phyloP scores from a whole-genome alignment of 257 asterid species.

The Solanum phureja region DNA sequence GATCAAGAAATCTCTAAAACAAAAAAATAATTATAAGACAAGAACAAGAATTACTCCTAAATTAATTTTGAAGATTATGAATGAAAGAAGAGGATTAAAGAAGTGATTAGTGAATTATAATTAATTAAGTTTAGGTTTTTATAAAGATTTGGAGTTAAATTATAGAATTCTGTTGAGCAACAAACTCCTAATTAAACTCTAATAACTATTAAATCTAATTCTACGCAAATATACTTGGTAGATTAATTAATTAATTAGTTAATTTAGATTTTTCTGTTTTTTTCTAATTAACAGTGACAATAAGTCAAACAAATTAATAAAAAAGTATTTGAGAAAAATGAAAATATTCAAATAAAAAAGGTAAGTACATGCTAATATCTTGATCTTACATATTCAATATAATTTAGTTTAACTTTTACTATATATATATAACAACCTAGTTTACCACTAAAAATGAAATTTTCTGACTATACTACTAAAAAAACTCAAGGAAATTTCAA shows the following conservation, averaged over 20 bases:
- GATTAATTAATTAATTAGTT: neutral
- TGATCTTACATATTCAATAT: neutral
- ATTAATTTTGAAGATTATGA: neutral
- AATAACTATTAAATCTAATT: neutral
- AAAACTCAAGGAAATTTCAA: too few species aligned
- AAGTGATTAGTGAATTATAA: neutral
- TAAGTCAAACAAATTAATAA: neutral
- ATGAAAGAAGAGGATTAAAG: neutral
- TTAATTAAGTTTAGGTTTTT: neutral
- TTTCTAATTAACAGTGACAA: neutral
- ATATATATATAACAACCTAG: too few species aligned
- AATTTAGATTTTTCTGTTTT: neutral
- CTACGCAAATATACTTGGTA: neutral
- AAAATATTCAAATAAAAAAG: neutral
- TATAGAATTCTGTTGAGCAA: neutral
- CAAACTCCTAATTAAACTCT: slow-evolving; percentile 20
- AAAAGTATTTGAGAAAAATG: neutral
- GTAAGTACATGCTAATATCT: neutral
- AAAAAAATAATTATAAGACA: neutral
- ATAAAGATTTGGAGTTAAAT: neutral
- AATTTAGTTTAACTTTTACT: neutral
- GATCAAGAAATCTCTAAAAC: neutral
- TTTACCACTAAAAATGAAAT: neutral
- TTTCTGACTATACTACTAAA: neutral
- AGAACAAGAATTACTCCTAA: neutral